Evolutionary conservation across 768 basidiomycete genomes (phyloP).

Genomic region (Dacryopinax primogenitus): DNA sequence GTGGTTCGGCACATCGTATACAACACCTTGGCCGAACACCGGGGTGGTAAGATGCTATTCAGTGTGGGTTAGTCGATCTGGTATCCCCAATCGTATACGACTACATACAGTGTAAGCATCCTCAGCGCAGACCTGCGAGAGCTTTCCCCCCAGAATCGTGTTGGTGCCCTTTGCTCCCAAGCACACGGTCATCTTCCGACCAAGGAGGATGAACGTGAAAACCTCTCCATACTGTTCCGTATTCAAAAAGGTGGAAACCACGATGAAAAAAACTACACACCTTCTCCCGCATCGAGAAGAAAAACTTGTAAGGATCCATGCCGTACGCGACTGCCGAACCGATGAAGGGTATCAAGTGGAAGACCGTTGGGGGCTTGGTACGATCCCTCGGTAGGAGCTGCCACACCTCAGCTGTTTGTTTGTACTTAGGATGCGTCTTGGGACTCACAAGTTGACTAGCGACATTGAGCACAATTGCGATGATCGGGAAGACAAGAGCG

Average conservation of each 20-base stretch:
- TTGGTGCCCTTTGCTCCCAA: constrained; percentile 87
- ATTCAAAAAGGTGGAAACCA: background rate
- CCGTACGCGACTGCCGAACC: constrained; percentile 86
- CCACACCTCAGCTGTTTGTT: constrained; percentile 5
- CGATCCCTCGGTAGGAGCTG: constrained; percentile 57
- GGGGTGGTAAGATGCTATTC: constrained; percentile 88
- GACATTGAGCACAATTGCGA: constrained; percentile 60
- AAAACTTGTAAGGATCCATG: constrained; percentile 82
- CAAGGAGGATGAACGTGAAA: constrained; percentile 90
- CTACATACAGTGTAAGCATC: constrained; percentile 81
- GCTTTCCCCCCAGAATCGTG: constrained; percentile 87
- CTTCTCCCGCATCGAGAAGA: constrained; percentile 65
- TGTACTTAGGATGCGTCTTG: background rate
- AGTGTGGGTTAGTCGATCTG: too few relatives aligned
- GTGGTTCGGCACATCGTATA: constrained; percentile 94
- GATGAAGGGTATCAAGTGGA: constrained; percentile 81
- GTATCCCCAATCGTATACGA: background rate
- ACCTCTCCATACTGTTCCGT: constrained; percentile 72
- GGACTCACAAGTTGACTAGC: constrained; percentile 60
- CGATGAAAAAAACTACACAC: constrained; percentile 29
- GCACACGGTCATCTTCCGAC: constrained; percentile 80
- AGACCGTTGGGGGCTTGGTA: constrained; percentile 75
- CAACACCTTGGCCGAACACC: constrained; percentile 93
- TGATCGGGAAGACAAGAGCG: constrained; percentile 53
- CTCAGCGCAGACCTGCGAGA: constrained; percentile 83